Evolutionary conservation across 2,329 filamentous ascomycete species (phyloP).

Genomic region (Calonectria leucothoes): DNA sequence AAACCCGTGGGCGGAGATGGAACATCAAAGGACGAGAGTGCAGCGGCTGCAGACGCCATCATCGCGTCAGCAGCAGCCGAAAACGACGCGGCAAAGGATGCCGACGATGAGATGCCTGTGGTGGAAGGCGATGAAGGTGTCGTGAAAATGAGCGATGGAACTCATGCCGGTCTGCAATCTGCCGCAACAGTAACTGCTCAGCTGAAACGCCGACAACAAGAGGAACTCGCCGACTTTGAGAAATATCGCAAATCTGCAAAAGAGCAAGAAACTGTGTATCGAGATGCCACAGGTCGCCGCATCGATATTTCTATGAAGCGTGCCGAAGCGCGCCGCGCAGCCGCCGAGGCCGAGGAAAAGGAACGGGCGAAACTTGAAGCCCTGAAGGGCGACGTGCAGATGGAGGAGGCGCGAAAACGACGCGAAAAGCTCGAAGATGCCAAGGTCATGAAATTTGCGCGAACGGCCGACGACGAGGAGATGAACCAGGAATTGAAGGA

Average conservation of each 20-base stretch:
- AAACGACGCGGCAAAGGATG: constrained; percentile 61
- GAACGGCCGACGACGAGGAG: constrained; percentile 84
- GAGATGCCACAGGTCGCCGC: constrained; percentile 93
- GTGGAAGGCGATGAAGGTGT: constrained; percentile 60
- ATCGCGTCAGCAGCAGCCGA: constrained; percentile 79
- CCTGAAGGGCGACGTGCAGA: constrained; percentile 87
- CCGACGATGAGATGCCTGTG: constrained; percentile 62
- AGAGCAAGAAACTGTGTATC: constrained; percentile 88
- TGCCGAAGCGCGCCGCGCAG: constrained; percentile 80
- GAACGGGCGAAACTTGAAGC: constrained; percentile 75
- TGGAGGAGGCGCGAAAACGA: constrained; percentile 72
- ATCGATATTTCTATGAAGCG: constrained; percentile 94
- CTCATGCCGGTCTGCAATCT: constrained; percentile 86
- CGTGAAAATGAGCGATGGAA: constrained; percentile 86
- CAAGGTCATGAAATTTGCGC: constrained; percentile 82
- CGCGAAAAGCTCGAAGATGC: constrained; percentile 82
- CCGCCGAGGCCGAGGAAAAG: constrained; percentile 77
- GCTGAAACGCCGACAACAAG: constrained; percentile 72
- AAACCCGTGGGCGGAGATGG: constrained; percentile 70
- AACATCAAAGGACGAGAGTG: constrained; percentile 53
- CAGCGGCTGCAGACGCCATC: constrained; percentile 80
- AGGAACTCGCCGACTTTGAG: constrained; percentile 68
- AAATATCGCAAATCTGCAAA: constrained; percentile 54
- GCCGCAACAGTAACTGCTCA: constrained; percentile 81
- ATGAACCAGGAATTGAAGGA: constrained; percentile 87